phyloP scores from a whole-genome alignment of 306 rosid species.

The Castanospermum australe region DNA sequence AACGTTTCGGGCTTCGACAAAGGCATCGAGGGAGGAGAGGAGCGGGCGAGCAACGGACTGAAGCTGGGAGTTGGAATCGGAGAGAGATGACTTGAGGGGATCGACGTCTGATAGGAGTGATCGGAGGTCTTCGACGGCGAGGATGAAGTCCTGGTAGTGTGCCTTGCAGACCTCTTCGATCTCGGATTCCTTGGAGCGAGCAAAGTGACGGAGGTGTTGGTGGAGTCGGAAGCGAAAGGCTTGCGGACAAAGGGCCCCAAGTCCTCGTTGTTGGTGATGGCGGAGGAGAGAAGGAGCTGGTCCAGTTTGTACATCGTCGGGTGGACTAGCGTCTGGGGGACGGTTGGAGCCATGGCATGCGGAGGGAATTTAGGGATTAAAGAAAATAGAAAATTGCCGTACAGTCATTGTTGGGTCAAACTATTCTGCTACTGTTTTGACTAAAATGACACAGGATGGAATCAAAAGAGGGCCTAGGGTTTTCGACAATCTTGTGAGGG shows the following conservation, averaged over 20 bases:
- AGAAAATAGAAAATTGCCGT: constrained; percentile 6
- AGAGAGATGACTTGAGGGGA: constrained; percentile 85
- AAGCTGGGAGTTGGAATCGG: constrained; percentile 83
- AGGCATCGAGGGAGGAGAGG: constrained; percentile 80
- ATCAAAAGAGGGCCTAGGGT: too few relatives aligned
- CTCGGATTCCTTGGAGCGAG: constrained; percentile 91
- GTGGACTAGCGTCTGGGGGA: too few relatives aligned
- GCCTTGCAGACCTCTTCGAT: constrained; percentile 98
- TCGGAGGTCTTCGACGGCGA: constrained; percentile 98
- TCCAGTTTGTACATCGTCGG: constrained; percentile 64
- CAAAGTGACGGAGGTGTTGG: constrained; percentile 89
- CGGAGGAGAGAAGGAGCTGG: constrained; percentile 80
- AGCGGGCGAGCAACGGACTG: constrained; percentile 82
- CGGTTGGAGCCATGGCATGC: constrained; percentile 26
- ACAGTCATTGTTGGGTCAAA: too few relatives aligned
- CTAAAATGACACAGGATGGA: too few relatives aligned
- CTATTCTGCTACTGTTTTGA: too few relatives aligned
- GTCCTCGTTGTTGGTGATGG: constrained; percentile 95
- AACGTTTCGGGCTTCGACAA: constrained; percentile 79
- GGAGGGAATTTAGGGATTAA: constrained; percentile 52
- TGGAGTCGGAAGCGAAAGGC: constrained; percentile 77
- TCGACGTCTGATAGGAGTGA: constrained; percentile 96
- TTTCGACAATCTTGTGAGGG: too few relatives aligned
- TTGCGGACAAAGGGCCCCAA: constrained; percentile 89
- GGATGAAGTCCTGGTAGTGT: constrained; percentile 98